phyloP scores from a whole-genome alignment of 1,139 yeast species.

The Kodamaea sp. region DNA sequence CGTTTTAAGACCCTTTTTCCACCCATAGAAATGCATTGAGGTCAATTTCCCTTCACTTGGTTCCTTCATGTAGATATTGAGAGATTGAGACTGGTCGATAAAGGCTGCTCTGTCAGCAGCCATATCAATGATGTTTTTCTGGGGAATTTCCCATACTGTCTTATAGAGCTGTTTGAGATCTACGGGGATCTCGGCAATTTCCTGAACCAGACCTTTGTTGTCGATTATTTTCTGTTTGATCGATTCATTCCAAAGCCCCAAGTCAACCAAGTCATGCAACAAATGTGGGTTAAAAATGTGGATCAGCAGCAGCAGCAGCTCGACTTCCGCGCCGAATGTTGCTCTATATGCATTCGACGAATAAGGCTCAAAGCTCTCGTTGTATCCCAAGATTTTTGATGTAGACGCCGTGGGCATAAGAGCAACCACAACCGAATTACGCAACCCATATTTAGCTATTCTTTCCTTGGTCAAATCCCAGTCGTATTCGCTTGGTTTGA shows the following conservation, averaged over 20 bases:
- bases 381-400: constrained; percentile 83
- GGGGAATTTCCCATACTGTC: constrained; percentile 97
- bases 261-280: constrained; percentile 74
- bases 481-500: constrained; percentile 68
- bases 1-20: constrained; percentile 95
- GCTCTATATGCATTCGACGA: constrained; percentile 85
- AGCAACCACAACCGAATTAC: constrained; percentile 82
- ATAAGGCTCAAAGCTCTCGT: constrained; percentile 89
- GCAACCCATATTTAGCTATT: constrained; percentile 59
- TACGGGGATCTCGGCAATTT: constrained; percentile 69
- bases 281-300: constrained; percentile 84
- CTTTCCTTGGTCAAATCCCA: constrained; percentile 70
- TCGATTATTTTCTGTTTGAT: constrained; percentile 79
- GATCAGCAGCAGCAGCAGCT: constrained; percentile 57
- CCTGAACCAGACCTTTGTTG: constrained; percentile 83
- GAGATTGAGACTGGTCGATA: constrained; percentile 91
- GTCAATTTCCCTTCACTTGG: constrained; percentile 94
- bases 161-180: constrained; percentile 77
- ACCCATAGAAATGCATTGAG: constrained; percentile 96
- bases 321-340: constrained; percentile 1
- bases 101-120: constrained; percentile 94
- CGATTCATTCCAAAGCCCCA: constrained; percentile 76
- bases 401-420: constrained; percentile 97
- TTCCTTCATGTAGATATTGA: constrained; percentile 78
- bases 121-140: constrained; percentile 83